Conservation (phyloP, 495 filamentous ascomycete species). For the Lasiosphaeriaceae sp. region DNA sequence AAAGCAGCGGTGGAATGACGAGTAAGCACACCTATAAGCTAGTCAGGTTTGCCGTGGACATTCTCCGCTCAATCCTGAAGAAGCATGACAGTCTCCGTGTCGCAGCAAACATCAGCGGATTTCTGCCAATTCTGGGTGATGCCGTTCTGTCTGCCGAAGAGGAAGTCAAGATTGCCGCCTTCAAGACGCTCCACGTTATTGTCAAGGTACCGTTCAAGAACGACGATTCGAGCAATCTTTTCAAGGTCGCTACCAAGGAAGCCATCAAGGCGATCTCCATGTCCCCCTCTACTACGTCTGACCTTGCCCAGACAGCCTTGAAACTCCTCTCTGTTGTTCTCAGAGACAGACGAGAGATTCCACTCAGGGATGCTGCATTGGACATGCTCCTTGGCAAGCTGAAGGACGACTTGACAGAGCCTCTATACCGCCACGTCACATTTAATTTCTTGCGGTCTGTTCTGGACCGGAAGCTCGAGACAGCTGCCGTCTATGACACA, state of each 20-base stretch:
- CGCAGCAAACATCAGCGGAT: slow-evolving; percentile 71
- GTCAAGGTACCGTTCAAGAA: slow-evolving; percentile 78
- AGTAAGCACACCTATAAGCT: slow-evolving; percentile 80
- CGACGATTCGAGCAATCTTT: slow-evolving; percentile 66
- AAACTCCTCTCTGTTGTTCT: slow-evolving; percentile 84
- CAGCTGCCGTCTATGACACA: slow-evolving; percentile 84
- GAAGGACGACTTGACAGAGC: slow-evolving; percentile 87
- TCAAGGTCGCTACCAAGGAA: slow-evolving; percentile 77
- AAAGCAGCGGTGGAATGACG: slow-evolving; percentile 59
- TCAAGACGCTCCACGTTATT: slow-evolving; percentile 78
- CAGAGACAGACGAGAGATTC: slow-evolving; percentile 68
- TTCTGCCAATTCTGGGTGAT: slow-evolving; percentile 85
- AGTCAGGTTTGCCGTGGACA: slow-evolving; percentile 77
- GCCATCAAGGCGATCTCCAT: slow-evolving; percentile 62
- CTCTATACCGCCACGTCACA: slow-evolving; percentile 80
- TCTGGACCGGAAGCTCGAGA: slow-evolving; percentile 77
- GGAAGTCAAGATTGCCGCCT: slow-evolving; percentile 80
- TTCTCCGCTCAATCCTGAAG: slow-evolving; percentile 73
- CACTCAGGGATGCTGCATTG: slow-evolving; percentile 74
- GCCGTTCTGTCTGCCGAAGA: slow-evolving; percentile 77
- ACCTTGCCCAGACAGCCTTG: slow-evolving; percentile 77
- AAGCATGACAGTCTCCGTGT: slow-evolving; percentile 79
- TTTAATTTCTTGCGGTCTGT: slow-evolving; percentile 91
- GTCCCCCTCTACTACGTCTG: slow-evolving; percentile 70
- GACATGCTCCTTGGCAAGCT: slow-evolving; percentile 80